phyloP scores from a whole-genome alignment of 2,329 filamentous ascomycete species.

The Fusarium continuum region DNA sequence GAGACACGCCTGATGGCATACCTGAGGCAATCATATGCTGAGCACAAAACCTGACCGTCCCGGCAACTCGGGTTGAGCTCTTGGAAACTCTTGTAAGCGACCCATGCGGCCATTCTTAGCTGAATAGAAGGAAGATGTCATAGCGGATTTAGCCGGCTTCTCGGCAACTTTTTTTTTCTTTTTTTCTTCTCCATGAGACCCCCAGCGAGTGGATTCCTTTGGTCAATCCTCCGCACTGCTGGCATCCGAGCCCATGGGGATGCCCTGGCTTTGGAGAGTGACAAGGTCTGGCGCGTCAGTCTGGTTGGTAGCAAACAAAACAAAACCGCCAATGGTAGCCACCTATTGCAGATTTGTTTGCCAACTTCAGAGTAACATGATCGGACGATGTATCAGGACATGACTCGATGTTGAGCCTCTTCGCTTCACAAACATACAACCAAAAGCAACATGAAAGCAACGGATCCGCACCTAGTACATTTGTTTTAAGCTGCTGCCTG shows the following conservation, averaged over 20 bases:
- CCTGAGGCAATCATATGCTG: background rate
- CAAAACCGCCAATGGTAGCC: background rate
- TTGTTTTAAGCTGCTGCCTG: conserved; percentile 26
- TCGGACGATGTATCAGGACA: conserved; percentile 1
- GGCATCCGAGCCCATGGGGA: conserved; percentile 8
- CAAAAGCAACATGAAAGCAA: no score
- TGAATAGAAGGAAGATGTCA: background rate
- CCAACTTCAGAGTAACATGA: background rate
- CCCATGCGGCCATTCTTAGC: no score
- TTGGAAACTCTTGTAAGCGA: background rate
- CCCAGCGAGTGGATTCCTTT: background rate
- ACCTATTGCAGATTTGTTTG: background rate
- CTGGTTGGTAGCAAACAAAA: background rate
- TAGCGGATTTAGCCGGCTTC: background rate
- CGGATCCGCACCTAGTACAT: conserved; percentile 5
- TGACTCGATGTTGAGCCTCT: background rate
- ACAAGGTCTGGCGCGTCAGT: background rate
- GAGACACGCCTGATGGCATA: no score
- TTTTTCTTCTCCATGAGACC: no score
- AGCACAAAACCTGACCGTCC: background rate
- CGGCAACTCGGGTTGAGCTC: background rate
- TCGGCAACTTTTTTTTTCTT: background rate
- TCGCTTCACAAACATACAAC: background rate
- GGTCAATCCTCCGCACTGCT: background rate
- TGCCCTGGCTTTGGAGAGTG: background rate